Base-by-base conservation (phyloP, 441 rosid genomes). In the Daphne laureola region DNA sequence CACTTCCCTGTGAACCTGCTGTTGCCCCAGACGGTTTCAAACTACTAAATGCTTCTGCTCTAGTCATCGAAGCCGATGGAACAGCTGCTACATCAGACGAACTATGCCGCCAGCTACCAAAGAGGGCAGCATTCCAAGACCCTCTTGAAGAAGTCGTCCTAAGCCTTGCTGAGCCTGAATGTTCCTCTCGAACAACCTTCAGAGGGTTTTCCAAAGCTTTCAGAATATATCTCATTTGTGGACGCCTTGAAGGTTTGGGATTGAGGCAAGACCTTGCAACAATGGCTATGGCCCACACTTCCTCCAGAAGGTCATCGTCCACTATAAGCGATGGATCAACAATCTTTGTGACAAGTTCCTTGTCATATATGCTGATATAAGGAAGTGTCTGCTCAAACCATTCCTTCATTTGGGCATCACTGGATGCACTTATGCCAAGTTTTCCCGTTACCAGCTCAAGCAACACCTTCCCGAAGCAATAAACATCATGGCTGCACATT, bases 201-300 rank as follows among this genome's bases (percentile, higher is more conserved):
- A 82, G 54, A 4, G 98, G 99, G 57, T 90, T 94, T 62, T 94
- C 98, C 55, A 94, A 68, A 0, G 99, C 99, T 71, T 80, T 86
- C 40, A 86, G 82, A 52, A 94, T 74, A 69, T 94, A 81, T 71
- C 91, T 82, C 96, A 90, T 90, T 3, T 76, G 81, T 0, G 99
- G 99, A 41, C 99, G 80, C 66, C 82, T 87, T 2, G 94, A 74
- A 59, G 96, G 91, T 77, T 88, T 87, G 12, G 94, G 92, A 68
- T 87, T 86, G 49, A 94, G 80, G 79, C 98, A 94, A 23, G 99
- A 94, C 61, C 82, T 78, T 13, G 99, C 98, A 45, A 94, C 83
- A 58, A 94, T 80, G 13, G 98, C 96, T 92, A 87, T 83, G 12
- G 98, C 96, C 99, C 98, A 94, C 21, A 94, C 98, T 78, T 94